phyloP scores from a whole-genome alignment of 768 basidiomycete genomes.

The Neoboletus subvelutipes region DNA sequence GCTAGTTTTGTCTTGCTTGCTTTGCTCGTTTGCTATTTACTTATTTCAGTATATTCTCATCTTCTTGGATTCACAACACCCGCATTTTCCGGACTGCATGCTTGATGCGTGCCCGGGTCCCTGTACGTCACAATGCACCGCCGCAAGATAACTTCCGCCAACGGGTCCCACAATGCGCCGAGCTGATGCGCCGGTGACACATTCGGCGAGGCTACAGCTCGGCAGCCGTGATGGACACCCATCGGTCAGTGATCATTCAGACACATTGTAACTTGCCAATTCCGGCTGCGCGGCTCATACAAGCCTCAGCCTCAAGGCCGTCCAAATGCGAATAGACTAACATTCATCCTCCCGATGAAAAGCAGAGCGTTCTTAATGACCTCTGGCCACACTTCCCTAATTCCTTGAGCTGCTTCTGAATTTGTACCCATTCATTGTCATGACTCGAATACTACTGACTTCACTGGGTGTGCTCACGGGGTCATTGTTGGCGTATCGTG shows the following conservation, averaged over 20 bases:
- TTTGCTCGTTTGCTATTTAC: constrained; percentile 20
- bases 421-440: background rate
- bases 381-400: background rate
- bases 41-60: constrained; percentile 17
- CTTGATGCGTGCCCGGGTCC: constrained; percentile 21
- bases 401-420: constrained; percentile 6
- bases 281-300: background rate
- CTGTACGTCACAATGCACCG: constrained; percentile 13
- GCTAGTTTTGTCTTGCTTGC: constrained; percentile 20
- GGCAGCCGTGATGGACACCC: background rate
- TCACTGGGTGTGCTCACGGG: constrained; percentile 8
- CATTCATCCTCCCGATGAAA: constrained; percentile 9
- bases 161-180: background rate
- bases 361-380: constrained; percentile 5
- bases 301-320: constrained; percentile 12
- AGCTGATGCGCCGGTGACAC: background rate
- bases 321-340: constrained; percentile 1
- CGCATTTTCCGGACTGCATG: constrained; percentile 17
- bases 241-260: constrained; percentile 1
- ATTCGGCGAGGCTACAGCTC: background rate
- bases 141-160: constrained; percentile 13
- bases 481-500: constrained; percentile 7
- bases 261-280: background rate
- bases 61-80: constrained; percentile 10
- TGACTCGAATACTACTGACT: constrained; percentile 6